Evolutionary conservation across 1,284 basidiomycete species (phyloP).

Genomic region (Puccinia novopanici): DNA sequence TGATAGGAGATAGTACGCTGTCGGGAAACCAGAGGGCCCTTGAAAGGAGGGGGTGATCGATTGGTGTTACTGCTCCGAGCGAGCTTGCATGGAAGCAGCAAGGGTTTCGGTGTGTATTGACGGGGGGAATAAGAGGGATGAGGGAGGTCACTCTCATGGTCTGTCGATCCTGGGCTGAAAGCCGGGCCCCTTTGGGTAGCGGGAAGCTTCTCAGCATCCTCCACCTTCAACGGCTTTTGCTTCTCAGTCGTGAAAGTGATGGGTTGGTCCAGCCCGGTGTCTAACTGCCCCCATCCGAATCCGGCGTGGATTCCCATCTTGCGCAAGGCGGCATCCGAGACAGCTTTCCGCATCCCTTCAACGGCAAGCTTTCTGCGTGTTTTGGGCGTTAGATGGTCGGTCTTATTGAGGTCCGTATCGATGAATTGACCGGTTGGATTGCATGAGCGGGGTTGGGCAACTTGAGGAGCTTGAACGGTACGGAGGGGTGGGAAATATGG

Average conservation of each 20-base stretch:
- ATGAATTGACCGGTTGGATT: background rate
- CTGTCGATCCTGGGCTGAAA: background rate
- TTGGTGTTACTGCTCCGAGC: slow-evolving; percentile 14
- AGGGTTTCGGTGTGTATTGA: slow-evolving; percentile 38
- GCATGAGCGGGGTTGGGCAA: background rate
- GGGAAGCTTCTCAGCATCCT: slow-evolving; percentile 5
- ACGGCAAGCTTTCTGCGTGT: slow-evolving; percentile 29
- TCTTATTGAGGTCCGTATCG: background rate
- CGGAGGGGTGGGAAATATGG: background rate
- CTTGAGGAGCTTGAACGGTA: background rate
- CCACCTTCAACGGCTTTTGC: background rate
- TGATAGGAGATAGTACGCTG: slow-evolving; percentile 2
- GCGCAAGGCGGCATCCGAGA: slow-evolving; percentile 30
- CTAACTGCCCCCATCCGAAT: background rate
- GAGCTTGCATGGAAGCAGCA: slow-evolving; percentile 28
- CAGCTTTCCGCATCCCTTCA: slow-evolving; percentile 30
- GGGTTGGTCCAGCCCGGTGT: background rate
- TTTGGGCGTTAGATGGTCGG: background rate
- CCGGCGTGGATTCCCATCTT: slow-evolving; percentile 21
- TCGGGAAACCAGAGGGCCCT: background rate
- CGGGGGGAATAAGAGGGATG: slow-evolving; percentile 26
- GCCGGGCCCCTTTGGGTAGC: too few species aligned
- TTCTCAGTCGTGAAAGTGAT: slow-evolving; percentile 9
- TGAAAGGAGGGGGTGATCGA: slow-evolving; percentile 21
- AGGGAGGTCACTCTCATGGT: background rate